Percentiles rank a stretch among this genome's conserved stretches.
Conservation (phyloP, 148 eudicot species). For the Bassia scoparia region DNA sequence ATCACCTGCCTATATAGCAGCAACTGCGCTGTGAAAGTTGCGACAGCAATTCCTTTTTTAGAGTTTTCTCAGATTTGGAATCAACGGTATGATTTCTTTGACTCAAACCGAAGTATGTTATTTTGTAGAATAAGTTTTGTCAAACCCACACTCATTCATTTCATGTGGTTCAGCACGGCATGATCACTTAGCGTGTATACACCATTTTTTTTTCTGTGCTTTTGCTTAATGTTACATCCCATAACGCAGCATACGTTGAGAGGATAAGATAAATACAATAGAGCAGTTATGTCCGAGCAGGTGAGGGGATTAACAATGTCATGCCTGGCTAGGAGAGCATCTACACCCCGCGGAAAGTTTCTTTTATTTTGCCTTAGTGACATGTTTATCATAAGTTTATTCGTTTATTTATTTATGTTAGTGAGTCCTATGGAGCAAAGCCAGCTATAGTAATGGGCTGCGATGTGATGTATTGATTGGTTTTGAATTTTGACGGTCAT, state of each 20-base stretch:
- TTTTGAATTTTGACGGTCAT: constrained; percentile 8
- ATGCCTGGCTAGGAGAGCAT: constrained; percentile 59
- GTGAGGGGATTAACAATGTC: constrained; percentile 44
- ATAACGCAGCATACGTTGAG: not conserved
- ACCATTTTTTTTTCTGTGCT: too few species aligned
- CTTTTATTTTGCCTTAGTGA: constrained; percentile 42
- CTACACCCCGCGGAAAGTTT: constrained; percentile 76
- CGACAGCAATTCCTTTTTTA: constrained; percentile 44
- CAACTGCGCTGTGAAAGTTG: constrained; percentile 37
- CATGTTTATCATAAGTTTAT: constrained; percentile 3
- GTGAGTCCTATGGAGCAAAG: constrained; percentile 25
- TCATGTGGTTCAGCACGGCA: too few species aligned
- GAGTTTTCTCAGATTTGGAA: constrained; percentile 61
- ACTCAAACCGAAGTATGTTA: not conserved
- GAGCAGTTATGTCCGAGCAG: constrained; percentile 31
- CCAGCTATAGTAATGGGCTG: constrained; percentile 8
- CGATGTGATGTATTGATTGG: constrained; percentile 15
- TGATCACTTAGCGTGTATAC: too few species aligned
- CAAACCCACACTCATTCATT: not conserved
- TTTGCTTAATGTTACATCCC: too few species aligned
- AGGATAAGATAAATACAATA: constrained; percentile 43
- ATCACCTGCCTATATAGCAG: constrained; percentile 30
- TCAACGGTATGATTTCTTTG: constrained; percentile 51
- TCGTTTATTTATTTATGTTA: constrained; percentile 12
- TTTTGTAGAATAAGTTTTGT: not conserved